Percentiles rank a stretch among this genome's conserved stretches.
Conservation (phyloP, 129 eudicot genomes). For the Daucus carota region DNA sequence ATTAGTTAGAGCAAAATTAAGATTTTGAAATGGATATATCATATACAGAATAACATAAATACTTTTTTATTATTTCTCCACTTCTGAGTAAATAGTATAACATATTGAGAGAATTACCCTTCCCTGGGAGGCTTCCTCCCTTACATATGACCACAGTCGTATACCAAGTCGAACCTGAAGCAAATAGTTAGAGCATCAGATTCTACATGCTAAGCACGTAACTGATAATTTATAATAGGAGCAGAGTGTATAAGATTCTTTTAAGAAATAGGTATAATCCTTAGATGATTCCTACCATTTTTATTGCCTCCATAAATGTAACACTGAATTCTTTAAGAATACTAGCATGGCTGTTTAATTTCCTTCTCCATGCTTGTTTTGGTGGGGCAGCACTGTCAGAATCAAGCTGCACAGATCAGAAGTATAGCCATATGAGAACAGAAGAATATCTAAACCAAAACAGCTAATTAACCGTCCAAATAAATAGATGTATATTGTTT, state of each 20-base stretch:
- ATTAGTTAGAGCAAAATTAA: neutral
- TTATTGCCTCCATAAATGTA: conserved; percentile 79
- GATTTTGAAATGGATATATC: neutral
- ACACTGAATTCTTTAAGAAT: conserved; percentile 86
- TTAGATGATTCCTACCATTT: conserved; percentile 45
- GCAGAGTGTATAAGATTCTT: neutral
- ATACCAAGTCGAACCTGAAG: conserved; percentile 78
- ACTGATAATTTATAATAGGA: neutral
- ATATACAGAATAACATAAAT: no score
- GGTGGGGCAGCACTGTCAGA: conserved; percentile 93
- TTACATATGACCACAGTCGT: conserved; percentile 82
- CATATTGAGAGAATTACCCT: conserved; percentile 46
- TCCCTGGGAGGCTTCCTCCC: conserved; percentile 99
- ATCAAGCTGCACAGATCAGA: conserved; percentile 50
- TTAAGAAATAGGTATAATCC: neutral
- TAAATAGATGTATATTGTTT: neutral
- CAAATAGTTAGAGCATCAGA: conserved; percentile 5
- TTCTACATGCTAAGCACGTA: neutral
- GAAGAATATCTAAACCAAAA: neutral
- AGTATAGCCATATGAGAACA: neutral
- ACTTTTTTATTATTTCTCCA: neutral
- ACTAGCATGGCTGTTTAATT: conserved; percentile 68
- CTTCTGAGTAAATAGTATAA: neutral
- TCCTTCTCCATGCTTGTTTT: conserved; percentile 90
- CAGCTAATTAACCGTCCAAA: neutral